A percentile compares a stretch with the other conserved stretches of the same genome.
phyloP scores from a whole-genome alignment of 2,329 filamentous ascomycete genomes.

The Scytalidium sp. region DNA sequence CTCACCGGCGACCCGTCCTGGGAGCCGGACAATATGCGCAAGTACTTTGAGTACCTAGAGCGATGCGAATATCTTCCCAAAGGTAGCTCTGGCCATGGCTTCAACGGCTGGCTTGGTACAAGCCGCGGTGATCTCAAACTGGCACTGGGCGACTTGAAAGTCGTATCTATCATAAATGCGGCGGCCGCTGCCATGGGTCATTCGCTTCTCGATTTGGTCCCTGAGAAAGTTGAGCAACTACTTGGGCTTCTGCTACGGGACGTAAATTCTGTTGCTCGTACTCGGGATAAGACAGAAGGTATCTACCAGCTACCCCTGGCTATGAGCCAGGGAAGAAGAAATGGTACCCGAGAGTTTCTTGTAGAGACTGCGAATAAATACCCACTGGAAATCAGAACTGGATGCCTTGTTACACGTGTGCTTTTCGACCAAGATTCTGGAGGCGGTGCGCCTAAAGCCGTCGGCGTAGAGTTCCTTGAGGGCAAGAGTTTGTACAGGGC shows the following conservation, averaged over 20 bases:
- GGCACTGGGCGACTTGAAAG: constrained; percentile 4
- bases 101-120: constrained; percentile 21
- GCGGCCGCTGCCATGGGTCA: constrained; percentile 8
- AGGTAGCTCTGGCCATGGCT: constrained; percentile 9
- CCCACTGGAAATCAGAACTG: constrained; percentile 12
- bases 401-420: constrained; percentile 36
- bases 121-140: constrained; percentile 3
- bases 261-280: constrained; percentile 17
- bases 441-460: constrained; percentile 25
- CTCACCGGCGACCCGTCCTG: constrained; percentile 22
- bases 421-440: constrained; percentile 24
- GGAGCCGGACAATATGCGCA: constrained; percentile 10
- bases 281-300: constrained; percentile 16
- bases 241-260: constrained; percentile 15
- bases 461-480: constrained; percentile 38
- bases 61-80: constrained; percentile 7
- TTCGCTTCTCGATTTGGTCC: background rate
- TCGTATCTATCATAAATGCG: constrained; percentile 9
- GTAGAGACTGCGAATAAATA: constrained; percentile 22
- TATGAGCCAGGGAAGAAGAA: constrained; percentile 14
- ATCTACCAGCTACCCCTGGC: constrained; percentile 23
- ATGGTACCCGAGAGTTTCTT: constrained; percentile 19
- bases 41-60: constrained; percentile 9
- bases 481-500: constrained; percentile 41
- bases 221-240: constrained; percentile 6